phyloP scores from a whole-genome alignment of 495 filamentous ascomycete genomes.

The Apiosordaria backusii region DNA sequence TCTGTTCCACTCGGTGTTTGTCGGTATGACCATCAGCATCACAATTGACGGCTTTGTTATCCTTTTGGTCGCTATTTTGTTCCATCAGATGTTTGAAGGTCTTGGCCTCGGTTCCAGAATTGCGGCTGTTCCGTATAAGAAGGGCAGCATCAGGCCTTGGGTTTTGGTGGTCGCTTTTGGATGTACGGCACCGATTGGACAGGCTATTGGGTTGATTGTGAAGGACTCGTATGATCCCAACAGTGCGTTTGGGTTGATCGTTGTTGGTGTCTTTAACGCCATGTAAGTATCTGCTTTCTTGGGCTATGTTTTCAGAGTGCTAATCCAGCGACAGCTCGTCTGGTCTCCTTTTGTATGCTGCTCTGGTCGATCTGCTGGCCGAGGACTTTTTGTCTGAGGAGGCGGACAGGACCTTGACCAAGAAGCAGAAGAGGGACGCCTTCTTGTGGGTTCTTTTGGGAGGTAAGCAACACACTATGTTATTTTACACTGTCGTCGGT shows the following conservation, averaged over 20 bases:
- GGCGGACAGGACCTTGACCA: conserved; percentile 39
- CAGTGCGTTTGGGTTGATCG: conserved; percentile 59
- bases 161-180: conserved; percentile 61
- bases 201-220: conserved; percentile 56
- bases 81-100: conserved; percentile 71
- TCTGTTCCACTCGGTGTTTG: conserved; percentile 60
- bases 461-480: conserved; percentile 27
- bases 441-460: conserved; percentile 43
- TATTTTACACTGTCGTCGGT: neutral
- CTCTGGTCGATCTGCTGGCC: conserved; percentile 59
- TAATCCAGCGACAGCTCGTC: conserved; percentile 40
- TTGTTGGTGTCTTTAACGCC: conserved; percentile 67
- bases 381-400: conserved; percentile 64
- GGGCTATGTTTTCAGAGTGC: neutral
- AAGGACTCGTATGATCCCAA: conserved; percentile 61
- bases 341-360: conserved; percentile 59
- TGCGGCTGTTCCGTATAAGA: conserved; percentile 50
- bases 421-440: conserved; percentile 41
- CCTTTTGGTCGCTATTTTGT: conserved; percentile 63
- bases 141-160: conserved; percentile 55
- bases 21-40: conserved; percentile 66
- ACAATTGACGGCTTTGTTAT: conserved; percentile 61
- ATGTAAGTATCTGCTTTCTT: conserved; percentile 42
- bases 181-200: conserved; percentile 56
- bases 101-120: conserved; percentile 64